Evolutionary conservation across 176 grass and related monocot species (phyloP).

Genomic region (Rhynchospora pubera): DNA sequence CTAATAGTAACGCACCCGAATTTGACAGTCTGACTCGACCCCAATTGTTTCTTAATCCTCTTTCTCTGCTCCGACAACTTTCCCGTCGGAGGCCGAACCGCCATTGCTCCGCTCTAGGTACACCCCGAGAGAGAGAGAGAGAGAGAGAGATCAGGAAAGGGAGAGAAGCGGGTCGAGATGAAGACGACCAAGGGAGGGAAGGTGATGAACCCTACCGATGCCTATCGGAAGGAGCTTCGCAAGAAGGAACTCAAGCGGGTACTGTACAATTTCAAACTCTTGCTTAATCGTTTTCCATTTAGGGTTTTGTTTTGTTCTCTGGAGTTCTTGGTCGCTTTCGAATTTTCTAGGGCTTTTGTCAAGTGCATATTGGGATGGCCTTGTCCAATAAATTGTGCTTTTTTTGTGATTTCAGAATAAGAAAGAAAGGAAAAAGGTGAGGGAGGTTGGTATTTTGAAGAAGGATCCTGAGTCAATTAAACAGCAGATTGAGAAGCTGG

Average conservation of each 20-base stretch:
- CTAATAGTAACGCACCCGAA: background rate
- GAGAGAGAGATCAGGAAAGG: background rate
- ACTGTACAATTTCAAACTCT: conserved; percentile 2
- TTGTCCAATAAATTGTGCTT: background rate
- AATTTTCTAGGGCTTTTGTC: background rate
- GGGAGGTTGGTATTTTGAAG: conserved; percentile 97
- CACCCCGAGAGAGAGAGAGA: background rate
- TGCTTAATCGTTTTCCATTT: background rate
- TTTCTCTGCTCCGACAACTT: background rate
- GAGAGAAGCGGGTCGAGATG: conserved; percentile 33
- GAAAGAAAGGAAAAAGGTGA: conserved; percentile 97
- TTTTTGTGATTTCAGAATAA: conserved; percentile 54
- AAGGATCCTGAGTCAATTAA: conserved; percentile 78
- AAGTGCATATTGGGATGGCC: background rate
- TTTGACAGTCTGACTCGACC: background rate
- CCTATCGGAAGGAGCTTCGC: conserved; percentile 87
- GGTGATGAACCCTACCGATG: conserved; percentile 96
- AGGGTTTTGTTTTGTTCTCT: background rate
- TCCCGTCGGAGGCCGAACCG: background rate
- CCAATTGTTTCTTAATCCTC: background rate
- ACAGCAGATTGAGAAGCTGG: conserved; percentile 92
- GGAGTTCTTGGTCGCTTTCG: background rate
- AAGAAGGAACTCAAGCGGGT: conserved; percentile 98
- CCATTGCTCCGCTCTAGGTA: conserved; percentile 1
- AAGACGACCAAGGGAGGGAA: conserved; percentile 99